These are phyloP conservation scores for Pseudoperonospora humuli DNA, from an alignment of 352 stramenopile genomes.

Conservation along the genomic window DNA sequence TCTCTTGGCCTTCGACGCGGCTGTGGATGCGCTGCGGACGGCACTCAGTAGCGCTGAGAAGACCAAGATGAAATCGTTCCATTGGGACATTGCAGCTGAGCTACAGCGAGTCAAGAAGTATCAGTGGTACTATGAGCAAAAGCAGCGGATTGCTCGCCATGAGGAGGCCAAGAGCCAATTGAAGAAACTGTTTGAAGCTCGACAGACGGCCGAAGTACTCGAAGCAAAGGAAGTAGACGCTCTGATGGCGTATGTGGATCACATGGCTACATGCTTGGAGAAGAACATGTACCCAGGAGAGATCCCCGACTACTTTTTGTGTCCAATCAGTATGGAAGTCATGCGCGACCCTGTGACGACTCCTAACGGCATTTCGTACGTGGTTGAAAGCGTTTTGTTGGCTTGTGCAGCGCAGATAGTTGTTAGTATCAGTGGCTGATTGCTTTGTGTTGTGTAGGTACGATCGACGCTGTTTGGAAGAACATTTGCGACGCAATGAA, in stretches of 20 bases:
- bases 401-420: no score
- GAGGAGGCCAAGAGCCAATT: conserved; percentile 36
- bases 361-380: conserved; percentile 72
- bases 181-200: conserved; percentile 25
- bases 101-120: conserved; percentile 55
- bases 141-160: conserved; percentile 31
- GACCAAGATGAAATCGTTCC: conserved; percentile 47
- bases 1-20: conserved; percentile 36
- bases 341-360: conserved; percentile 73
- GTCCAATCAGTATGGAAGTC: conserved; percentile 79
- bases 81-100: conserved; percentile 49
- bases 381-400: background rate
- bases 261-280: conserved; percentile 40
- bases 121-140: conserved; percentile 49
- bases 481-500: conserved; percentile 60
- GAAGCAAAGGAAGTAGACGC: conserved; percentile 28
- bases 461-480: conserved; percentile 57
- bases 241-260: conserved; percentile 57
- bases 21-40: conserved; percentile 43
- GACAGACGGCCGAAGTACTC: conserved; percentile 21
- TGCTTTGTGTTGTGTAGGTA: conserved; percentile 24
- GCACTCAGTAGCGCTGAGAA: conserved; percentile 47
- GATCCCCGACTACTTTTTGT: conserved; percentile 73
- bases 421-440: background rate
- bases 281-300: conserved; percentile 39